Percentiles rank a stretch among this genome's conserved stretches.
These are phyloP conservation scores for Entomortierella chlamydospora DNA, from an alignment of 192 early-diverging fungal species.

Conservation along the genomic window DNA sequence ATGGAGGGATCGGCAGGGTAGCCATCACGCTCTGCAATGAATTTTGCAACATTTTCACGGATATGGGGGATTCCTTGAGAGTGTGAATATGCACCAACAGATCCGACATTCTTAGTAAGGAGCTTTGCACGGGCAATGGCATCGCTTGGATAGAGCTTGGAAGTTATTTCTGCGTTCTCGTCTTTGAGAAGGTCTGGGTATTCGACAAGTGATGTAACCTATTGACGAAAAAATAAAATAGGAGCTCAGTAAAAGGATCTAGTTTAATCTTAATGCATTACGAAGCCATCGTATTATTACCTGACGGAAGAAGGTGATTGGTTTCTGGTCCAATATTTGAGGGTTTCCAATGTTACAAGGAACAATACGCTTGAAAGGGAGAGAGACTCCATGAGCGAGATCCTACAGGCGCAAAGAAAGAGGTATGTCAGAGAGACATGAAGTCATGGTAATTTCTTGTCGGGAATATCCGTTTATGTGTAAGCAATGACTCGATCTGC, in stretches of 20 bases:
- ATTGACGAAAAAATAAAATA: background rate
- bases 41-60: slow-evolving; percentile 87
- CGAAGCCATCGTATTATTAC: slow-evolving; percentile 41
- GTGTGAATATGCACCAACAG: slow-evolving; percentile 92
- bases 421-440: background rate
- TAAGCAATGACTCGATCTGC: too few relatives aligned
- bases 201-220: slow-evolving; percentile 91
- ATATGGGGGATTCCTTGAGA: slow-evolving; percentile 91
- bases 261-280: background rate
- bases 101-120: slow-evolving; percentile 76
- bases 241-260: background rate
- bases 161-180: slow-evolving; percentile 65
- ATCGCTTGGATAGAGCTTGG: slow-evolving; percentile 83
- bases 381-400: slow-evolving; percentile 31
- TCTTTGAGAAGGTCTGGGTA: slow-evolving; percentile 83
- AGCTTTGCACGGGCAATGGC: slow-evolving; percentile 86
- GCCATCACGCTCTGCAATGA: slow-evolving; percentile 93
- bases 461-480: too few relatives aligned
- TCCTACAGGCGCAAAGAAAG: slow-evolving; percentile 30
- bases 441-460: too few relatives aligned
- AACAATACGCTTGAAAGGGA: slow-evolving; percentile 49
- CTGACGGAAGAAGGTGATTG: slow-evolving; percentile 97
- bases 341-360: slow-evolving; percentile 62
- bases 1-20: slow-evolving; percentile 85
- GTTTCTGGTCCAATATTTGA: slow-evolving; percentile 65